Conservation (phyloP, 768 basidiomycete species). For the Nevesoporus exiguus region DNA sequence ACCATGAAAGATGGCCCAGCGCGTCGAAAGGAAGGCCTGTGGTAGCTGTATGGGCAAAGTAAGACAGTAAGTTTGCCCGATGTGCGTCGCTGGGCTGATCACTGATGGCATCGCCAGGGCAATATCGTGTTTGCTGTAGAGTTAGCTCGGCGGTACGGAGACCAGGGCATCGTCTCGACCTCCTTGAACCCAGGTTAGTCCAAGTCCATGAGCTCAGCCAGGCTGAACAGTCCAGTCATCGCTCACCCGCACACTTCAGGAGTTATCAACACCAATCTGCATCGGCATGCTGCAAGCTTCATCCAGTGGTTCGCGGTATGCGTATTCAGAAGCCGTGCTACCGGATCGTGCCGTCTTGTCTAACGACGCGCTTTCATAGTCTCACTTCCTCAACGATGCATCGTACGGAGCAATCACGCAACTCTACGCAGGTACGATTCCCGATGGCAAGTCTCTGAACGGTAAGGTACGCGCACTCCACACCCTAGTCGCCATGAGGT, state of each 20-base stretch:
- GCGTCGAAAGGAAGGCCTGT: conserved; percentile 1
- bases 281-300: conserved; percentile 10
- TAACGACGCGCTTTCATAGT: conserved; percentile 7
- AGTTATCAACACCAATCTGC: conserved; percentile 21
- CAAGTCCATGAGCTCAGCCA: not conserved
- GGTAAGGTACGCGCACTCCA: conserved; percentile 39
- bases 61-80: conserved; percentile 25
- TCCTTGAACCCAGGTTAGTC: conserved; percentile 41
- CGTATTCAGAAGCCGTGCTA: not conserved
- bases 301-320: conserved; percentile 8
- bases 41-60: conserved; percentile 27
- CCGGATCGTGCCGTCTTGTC: not conserved
- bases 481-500: not conserved
- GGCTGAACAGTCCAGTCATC: not conserved
- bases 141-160: conserved; percentile 39
- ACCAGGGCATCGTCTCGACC: conserved; percentile 43
- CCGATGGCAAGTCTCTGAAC: conserved; percentile 38
- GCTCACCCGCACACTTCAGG: not conserved
- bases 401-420: conserved; percentile 46
- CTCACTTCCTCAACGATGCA: conserved; percentile 26
- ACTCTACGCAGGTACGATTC: conserved; percentile 47
- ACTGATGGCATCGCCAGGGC: conserved; percentile 29
- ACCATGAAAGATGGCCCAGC: conserved; percentile 28
- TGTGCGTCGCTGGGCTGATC: not conserved
- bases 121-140: conserved; percentile 44